Conservation (phyloP, 2,329 filamentous ascomycete species). For the Colletotrichum sp. region DNA sequence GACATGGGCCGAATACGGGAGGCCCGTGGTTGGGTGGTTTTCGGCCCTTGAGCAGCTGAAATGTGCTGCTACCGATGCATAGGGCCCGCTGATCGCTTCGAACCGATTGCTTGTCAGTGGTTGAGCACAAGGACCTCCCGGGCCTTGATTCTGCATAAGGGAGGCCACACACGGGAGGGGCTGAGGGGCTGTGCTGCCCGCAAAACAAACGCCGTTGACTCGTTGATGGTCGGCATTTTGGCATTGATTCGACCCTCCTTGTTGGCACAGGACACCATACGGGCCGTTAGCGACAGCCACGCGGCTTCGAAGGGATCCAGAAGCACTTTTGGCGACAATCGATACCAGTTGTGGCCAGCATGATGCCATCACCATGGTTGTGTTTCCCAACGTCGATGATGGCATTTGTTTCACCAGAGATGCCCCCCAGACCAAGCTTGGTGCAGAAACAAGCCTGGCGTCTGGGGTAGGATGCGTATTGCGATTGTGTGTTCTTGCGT, state of each 20-base stretch:
- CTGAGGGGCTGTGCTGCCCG: slow-evolving; percentile 21
- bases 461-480: not conserved
- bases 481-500: not conserved
- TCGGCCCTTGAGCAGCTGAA: slow-evolving; percentile 20
- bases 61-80: slow-evolving; percentile 15
- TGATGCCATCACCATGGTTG: slow-evolving; percentile 13
- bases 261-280: slow-evolving; percentile 1
- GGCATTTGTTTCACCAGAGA: slow-evolving; percentile 6
- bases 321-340: not conserved
- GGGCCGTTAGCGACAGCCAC: slow-evolving; percentile 1
- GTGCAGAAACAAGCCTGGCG: not conserved
- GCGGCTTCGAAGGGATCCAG: not conserved
- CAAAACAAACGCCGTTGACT: slow-evolving; percentile 14
- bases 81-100: slow-evolving; percentile 19
- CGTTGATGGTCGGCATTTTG: slow-evolving; percentile 14
- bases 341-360: not conserved
- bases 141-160: slow-evolving; percentile 6
- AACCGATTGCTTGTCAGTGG: slow-evolving; percentile 15
- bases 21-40: slow-evolving; percentile 5
- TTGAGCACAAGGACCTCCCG: not conserved
- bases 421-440: not conserved
- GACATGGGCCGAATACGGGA: slow-evolving; percentile 3
- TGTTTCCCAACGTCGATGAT: not conserved
- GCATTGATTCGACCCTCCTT: slow-evolving; percentile 13
- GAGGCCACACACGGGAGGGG: slow-evolving; percentile 4